Conservation (phyloP, 1,139 yeast genomes). For the Hemisphaericaspora subhashii region DNA sequence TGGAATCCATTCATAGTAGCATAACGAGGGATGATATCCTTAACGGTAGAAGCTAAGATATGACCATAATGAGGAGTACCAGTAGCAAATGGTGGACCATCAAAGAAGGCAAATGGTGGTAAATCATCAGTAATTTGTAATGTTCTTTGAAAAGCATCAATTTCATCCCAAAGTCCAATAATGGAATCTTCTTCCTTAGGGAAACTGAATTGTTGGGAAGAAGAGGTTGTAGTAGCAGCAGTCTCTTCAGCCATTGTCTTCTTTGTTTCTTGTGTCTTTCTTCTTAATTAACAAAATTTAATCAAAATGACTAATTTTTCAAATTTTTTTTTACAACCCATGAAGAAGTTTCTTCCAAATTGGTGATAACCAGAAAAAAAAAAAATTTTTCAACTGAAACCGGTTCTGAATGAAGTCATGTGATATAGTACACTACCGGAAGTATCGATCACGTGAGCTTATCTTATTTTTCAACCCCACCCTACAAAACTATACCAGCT, state of each 20-base stretch:
- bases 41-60: slow-evolving; percentile 91
- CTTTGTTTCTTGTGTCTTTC: neutral
- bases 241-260: slow-evolving; percentile 28
- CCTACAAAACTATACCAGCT: too few relatives aligned
- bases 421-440: too few relatives aligned
- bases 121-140: slow-evolving; percentile 79
- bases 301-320: too few relatives aligned
- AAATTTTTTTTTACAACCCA: neutral
- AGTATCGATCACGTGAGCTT: too few relatives aligned
- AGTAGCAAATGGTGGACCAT: slow-evolving; percentile 99
- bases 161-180: slow-evolving; percentile 78
- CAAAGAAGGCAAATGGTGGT: slow-evolving; percentile 90
- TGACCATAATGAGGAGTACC: slow-evolving; percentile 99
- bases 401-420: too few relatives aligned
- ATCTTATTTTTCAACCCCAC: too few relatives aligned
- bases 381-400: too few relatives aligned
- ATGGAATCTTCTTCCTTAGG: slow-evolving; percentile 87
- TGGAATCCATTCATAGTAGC: slow-evolving; percentile 97
- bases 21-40: slow-evolving; percentile 95
- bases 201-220: slow-evolving; percentile 53
- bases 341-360: too few relatives aligned
- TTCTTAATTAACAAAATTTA: too few relatives aligned
- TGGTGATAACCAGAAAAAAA: too few relatives aligned
- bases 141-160: slow-evolving; percentile 89
- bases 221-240: slow-evolving; percentile 6